phyloP scores from a whole-genome alignment of 2,329 filamentous ascomycete species.

The Cladosporium sp. region DNA sequence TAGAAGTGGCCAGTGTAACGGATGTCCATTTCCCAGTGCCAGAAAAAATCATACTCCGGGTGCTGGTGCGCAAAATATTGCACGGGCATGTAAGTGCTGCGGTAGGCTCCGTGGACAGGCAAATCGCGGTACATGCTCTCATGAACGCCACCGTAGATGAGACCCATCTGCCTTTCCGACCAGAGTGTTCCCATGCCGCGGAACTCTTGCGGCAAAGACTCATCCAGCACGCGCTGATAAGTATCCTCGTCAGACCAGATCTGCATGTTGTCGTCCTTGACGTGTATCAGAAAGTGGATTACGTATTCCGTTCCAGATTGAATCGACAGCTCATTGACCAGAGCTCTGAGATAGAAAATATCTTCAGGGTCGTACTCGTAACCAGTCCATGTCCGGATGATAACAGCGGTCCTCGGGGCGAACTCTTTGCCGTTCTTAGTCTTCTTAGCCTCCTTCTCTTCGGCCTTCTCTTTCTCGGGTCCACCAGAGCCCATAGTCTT shows the following conservation, averaged over 20 bases:
- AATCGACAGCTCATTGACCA: constrained; percentile 72
- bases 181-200: constrained; percentile 48
- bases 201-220: constrained; percentile 44
- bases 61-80: constrained; percentile 87
- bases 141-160: constrained; percentile 46
- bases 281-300: constrained; percentile 77
- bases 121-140: constrained; percentile 50
- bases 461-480: constrained; percentile 19
- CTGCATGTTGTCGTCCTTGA: constrained; percentile 69
- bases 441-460: constrained; percentile 16
- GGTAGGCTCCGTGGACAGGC: constrained; percentile 61
- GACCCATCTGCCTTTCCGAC: constrained; percentile 50
- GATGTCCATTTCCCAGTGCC: constrained; percentile 95
- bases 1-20: constrained; percentile 87
- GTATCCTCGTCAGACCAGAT: constrained; percentile 75
- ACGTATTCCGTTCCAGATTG: constrained; percentile 75
- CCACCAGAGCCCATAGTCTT: constrained; percentile 33
- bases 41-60: constrained; percentile 84
- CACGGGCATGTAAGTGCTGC: constrained; percentile 86
- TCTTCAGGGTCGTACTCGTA: constrained; percentile 75
- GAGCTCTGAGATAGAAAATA: constrained; percentile 71
- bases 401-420: constrained; percentile 61
- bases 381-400: constrained; percentile 77
- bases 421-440: constrained; percentile 13
- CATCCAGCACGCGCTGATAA: constrained; percentile 58